phyloP scores from a whole-genome alignment of 306 rosid species.

The Luffa aegyptiaca region DNA sequence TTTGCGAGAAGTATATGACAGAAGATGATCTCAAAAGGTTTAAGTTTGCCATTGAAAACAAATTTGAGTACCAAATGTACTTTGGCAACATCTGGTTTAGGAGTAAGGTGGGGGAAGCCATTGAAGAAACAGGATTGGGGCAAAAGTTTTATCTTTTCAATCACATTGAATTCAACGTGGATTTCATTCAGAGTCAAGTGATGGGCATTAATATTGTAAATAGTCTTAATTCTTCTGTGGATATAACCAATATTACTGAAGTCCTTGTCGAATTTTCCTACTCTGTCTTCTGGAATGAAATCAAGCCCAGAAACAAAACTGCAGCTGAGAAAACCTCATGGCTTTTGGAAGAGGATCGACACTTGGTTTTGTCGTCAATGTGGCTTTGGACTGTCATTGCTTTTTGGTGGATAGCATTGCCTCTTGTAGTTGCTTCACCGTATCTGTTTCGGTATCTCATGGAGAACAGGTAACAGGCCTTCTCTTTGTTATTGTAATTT shows the following conservation, averaged over 20 bases:
- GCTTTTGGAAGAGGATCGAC: not conserved
- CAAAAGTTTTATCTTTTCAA: conserved; percentile 1
- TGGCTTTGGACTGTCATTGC: not conserved
- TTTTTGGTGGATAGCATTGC: conserved; percentile 1
- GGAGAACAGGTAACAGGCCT: not conserved
- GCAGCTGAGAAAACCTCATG: not conserved
- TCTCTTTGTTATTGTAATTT: not conserved
- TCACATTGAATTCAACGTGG: not conserved
- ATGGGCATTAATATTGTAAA: not conserved
- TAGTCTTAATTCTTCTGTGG: not conserved
- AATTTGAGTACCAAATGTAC: conserved; percentile 8
- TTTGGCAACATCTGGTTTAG: not conserved
- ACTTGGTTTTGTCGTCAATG: not conserved
- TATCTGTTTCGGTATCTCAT: not conserved
- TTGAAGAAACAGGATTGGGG: not conserved
- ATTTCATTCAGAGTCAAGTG: conserved; percentile 2
- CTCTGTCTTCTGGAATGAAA: conserved; percentile 9
- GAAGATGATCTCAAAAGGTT: conserved; percentile 7
- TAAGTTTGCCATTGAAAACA: not conserved
- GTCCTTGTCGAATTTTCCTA: not conserved
- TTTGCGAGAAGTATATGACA: conserved; percentile 9
- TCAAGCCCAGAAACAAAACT: not conserved
- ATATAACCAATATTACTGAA: conserved; percentile 4
- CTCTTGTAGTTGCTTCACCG: not conserved
- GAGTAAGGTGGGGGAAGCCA: conserved; percentile 1